Conservation (phyloP, 108 stramenopile genomes). For the Aurantiochytrium sp. region DNA sequence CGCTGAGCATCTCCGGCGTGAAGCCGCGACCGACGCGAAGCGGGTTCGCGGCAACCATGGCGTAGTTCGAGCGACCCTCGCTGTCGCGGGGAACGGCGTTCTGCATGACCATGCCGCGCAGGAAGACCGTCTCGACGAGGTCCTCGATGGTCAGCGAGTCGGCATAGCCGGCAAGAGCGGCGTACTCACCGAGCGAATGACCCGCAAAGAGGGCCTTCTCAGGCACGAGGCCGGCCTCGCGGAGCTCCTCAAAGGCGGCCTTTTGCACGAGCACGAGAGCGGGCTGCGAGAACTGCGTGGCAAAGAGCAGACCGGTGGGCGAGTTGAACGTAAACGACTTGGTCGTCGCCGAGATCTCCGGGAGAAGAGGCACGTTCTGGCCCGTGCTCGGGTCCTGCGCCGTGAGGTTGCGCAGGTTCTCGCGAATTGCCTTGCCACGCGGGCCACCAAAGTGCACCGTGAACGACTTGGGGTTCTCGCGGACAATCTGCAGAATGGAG, state of each 20-base stretch:
- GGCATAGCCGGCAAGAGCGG: not conserved
- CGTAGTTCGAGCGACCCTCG: constrained; percentile 8
- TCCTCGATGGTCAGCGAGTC: not conserved
- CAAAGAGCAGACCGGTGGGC: constrained; percentile 19
- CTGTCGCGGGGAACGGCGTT: constrained; percentile 20
- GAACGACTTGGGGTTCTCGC: constrained; percentile 21
- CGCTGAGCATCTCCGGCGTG: not conserved
- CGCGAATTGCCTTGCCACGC: constrained; percentile 11
- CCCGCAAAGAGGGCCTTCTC: not conserved
- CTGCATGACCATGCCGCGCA: constrained; percentile 23
- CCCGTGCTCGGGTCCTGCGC: not conserved
- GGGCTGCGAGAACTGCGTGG: constrained; percentile 25
- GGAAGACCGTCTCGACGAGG: constrained; percentile 20
- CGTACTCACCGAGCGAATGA: constrained; percentile 27
- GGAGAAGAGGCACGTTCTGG: not conserved
- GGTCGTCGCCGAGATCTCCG: not conserved
- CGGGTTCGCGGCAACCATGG: constrained; percentile 22
- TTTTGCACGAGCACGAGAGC: constrained; percentile 21
- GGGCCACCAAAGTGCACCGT: constrained; percentile 27
- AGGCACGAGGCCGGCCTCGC: not conserved
- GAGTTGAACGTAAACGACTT: constrained; percentile 19
- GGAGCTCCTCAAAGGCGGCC: constrained; percentile 24
- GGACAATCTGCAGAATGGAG: constrained; percentile 19
- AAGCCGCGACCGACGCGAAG: not conserved
- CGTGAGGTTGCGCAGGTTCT: not conserved